A percentile compares a stretch with the other conserved stretches of the same genome.
phyloP scores from a whole-genome alignment of 169 alveolate species.

The Plasmodium coatneyi region DNA sequence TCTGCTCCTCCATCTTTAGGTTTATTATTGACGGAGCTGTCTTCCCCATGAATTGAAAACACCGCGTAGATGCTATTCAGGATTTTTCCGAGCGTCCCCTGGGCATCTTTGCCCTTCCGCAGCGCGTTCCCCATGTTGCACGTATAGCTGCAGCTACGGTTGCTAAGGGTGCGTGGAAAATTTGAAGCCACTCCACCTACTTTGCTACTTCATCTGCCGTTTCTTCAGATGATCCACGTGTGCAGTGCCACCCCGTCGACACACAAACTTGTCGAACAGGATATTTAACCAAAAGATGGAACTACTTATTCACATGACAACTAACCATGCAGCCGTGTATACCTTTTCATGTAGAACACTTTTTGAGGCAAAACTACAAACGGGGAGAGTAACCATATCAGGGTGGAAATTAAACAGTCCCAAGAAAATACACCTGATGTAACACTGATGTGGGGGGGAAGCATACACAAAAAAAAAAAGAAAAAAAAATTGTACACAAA shows the following conservation, averaged over 20 bases:
- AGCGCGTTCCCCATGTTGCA: constrained; percentile 28
- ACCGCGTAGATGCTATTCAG: not conserved
- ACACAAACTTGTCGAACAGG: not conserved
- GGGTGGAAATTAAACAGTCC: not conserved
- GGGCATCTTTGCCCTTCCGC: not conserved
- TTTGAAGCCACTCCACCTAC: not conserved
- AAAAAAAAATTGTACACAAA: no score
- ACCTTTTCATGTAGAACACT: not conserved
- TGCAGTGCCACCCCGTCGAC: not conserved
- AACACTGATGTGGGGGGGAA: not conserved
- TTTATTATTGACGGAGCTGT: not conserved
- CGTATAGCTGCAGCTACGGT: not conserved
- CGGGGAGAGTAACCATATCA: not conserved
- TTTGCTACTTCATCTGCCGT: not conserved
- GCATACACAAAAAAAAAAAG: not conserved
- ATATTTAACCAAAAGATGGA: not conserved
- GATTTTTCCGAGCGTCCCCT: not conserved
- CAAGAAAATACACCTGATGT: not conserved
- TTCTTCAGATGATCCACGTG: not conserved
- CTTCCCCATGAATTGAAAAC: not conserved
- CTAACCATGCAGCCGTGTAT: not conserved
- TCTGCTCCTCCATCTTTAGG: not conserved
- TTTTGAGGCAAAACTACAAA: not conserved
- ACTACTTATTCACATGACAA: not conserved
- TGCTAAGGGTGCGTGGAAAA: not conserved